phyloP scores from a whole-genome alignment of 2,329 filamentous ascomycete species.

The Aspergillus puulaauensis region DNA sequence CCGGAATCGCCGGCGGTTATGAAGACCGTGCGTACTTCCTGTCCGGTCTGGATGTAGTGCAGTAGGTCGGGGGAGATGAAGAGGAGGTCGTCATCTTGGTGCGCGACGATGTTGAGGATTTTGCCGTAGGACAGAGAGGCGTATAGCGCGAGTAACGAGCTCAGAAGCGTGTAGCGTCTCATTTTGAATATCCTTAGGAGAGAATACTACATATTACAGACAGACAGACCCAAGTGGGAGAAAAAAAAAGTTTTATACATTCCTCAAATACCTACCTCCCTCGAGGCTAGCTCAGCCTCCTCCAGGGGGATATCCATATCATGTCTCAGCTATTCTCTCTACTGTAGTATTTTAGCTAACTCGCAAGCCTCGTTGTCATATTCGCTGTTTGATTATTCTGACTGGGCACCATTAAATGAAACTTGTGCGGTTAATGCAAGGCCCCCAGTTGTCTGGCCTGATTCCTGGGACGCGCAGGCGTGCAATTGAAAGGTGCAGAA shows the following conservation, averaged over 20 bases:
- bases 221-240: background rate
- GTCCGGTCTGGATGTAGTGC: slow-evolving; percentile 12
- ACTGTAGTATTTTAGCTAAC: background rate
- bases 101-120: slow-evolving; percentile 21
- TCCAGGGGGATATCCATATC: background rate
- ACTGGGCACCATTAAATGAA: background rate
- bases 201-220: background rate
- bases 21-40: slow-evolving; percentile 16
- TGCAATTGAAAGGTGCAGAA: background rate
- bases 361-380: background rate
- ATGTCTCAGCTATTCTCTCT: background rate
- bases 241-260: background rate
- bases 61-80: slow-evolving; percentile 19
- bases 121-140: background rate
- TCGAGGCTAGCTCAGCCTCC: background rate
- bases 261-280: background rate
- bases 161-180: background rate
- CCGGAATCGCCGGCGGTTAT: slow-evolving; percentile 21
- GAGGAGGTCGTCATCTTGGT: slow-evolving; percentile 21
- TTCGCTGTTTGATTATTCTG: background rate
- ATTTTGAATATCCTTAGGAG: background rate
- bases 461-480: no score
- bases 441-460: background rate
- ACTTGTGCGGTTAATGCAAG: background rate
- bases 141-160: background rate